phyloP scores from a whole-genome alignment of 306 rosid species.

The Glycyrrhiza uralensis region DNA sequence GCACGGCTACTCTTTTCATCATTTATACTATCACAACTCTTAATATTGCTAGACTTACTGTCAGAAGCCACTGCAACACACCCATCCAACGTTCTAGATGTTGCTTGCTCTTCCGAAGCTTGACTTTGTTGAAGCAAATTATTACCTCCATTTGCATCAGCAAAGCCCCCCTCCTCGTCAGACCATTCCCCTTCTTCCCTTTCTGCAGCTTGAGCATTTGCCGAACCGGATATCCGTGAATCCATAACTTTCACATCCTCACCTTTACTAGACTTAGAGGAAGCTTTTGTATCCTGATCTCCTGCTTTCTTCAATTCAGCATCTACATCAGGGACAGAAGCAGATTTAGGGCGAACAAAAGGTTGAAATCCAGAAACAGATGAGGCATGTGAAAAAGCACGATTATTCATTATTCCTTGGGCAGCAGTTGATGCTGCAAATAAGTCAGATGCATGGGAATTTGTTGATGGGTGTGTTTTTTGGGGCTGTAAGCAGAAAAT shows the following conservation, averaged over 20 bases:
- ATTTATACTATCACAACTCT: constrained; percentile 37
- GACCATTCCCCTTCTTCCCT: constrained; percentile 99
- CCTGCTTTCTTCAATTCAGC: constrained; percentile 43
- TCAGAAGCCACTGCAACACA: constrained; percentile 43
- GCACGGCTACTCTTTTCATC: constrained; percentile 46
- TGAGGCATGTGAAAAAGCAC: constrained; percentile 82
- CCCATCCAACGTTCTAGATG: constrained; percentile 35
- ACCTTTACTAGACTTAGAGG: constrained; percentile 36
- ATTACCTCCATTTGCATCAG: constrained; percentile 48
- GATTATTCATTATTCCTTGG: constrained; percentile 63
- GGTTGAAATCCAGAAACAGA: constrained; percentile 93
- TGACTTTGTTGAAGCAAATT: constrained; percentile 44
- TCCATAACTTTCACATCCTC: constrained; percentile 43
- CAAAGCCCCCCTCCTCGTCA: constrained; percentile 77
- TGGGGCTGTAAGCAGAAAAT: constrained; percentile 54
- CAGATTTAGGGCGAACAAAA: constrained; percentile 64
- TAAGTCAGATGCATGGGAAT: constrained; percentile 46
- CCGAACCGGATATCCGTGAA: constrained; percentile 29
- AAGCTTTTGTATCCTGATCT: constrained; percentile 37
- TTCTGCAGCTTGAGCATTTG: constrained; percentile 49
- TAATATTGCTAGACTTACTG: constrained; percentile 40
- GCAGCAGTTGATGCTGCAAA: constrained; percentile 47
- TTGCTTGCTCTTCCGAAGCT: constrained; percentile 44
- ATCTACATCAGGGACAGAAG: constrained; percentile 42
- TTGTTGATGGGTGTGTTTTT: constrained; percentile 65